These are phyloP conservation scores for Stagonosporopsis cucurbitacearum DNA, from an alignment of 2,329 filamentous ascomycete species.

Conservation along the genomic window DNA sequence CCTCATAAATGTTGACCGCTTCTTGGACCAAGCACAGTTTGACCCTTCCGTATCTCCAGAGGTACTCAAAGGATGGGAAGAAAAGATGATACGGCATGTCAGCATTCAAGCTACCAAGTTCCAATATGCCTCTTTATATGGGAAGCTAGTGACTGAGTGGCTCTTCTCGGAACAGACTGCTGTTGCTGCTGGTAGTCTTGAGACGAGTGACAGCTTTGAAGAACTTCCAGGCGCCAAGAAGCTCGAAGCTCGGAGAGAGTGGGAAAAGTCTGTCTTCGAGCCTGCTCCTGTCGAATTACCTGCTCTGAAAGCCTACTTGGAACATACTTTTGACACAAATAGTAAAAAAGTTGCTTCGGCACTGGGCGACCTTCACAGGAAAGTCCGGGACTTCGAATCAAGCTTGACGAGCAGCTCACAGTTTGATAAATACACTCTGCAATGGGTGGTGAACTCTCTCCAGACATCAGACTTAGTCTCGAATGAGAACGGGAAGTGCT, in stretches of 20 bases:
- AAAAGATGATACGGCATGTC: conserved; percentile 39
- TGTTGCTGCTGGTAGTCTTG: conserved; percentile 27
- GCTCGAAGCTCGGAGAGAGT: conserved; percentile 35
- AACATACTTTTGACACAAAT: conserved; percentile 29
- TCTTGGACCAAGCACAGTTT: conserved; percentile 46
- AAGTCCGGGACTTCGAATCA: conserved; percentile 31
- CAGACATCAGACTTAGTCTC: conserved; percentile 55
- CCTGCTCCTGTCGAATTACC: conserved; percentile 31
- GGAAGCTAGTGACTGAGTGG: conserved; percentile 47
- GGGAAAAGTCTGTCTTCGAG: conserved; percentile 45
- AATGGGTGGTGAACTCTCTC: conserved; percentile 54
- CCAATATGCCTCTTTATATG: conserved; percentile 45
- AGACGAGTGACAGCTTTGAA: conserved; percentile 41
- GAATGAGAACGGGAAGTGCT: conserved; percentile 45
- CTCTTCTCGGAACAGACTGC: conserved; percentile 38
- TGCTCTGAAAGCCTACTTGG: conserved; percentile 33
- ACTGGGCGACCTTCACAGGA: conserved; percentile 26
- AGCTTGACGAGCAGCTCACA: conserved; percentile 24
- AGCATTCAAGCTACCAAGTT: conserved; percentile 46
- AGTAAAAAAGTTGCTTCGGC: conserved; percentile 26
- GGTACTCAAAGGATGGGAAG: conserved; percentile 44
- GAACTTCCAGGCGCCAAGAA: conserved; percentile 41
- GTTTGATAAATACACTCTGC: conserved; percentile 47
- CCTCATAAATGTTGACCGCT: conserved; percentile 43
- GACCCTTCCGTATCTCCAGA: conserved; percentile 46